These are phyloP conservation scores for Aspergillus novoparasiticus DNA, from an alignment of 2,329 filamentous ascomycete genomes.

Conservation along the genomic window DNA sequence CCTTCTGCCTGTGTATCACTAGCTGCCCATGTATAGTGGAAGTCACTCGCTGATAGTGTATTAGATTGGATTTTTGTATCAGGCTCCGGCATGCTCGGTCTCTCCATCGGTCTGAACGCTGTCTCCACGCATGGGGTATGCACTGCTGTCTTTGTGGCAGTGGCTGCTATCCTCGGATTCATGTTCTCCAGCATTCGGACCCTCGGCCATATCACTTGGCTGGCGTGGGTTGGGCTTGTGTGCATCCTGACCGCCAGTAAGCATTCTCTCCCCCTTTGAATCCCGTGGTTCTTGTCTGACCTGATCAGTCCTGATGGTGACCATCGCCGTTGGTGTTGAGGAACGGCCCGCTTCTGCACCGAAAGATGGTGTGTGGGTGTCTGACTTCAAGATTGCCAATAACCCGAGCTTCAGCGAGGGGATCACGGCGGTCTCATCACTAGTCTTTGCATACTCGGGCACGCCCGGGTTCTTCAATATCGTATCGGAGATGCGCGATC, in stretches of 20 bases:
- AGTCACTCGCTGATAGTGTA: background rate
- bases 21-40: background rate
- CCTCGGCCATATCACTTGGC: conserved; percentile 36
- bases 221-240: conserved; percentile 38
- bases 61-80: conserved; percentile 40
- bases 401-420: conserved; percentile 29
- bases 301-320: conserved; percentile 27
- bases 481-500: conserved; percentile 43
- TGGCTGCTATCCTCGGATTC: conserved; percentile 28
- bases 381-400: conserved; percentile 31
- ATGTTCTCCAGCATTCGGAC: conserved; percentile 37
- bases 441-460: conserved; percentile 34
- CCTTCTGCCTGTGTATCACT: conserved; percentile 21
- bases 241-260: conserved; percentile 24
- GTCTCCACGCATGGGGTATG: conserved; percentile 41
- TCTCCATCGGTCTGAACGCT: conserved; percentile 47
- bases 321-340: conserved; percentile 34
- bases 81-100: conserved; percentile 47
- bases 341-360: conserved; percentile 39
- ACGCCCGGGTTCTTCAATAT: conserved; percentile 38
- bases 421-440: conserved; percentile 32
- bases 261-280: background rate
- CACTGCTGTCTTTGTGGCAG: conserved; percentile 29
- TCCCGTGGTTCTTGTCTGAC: background rate
- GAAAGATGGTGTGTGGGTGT: conserved; percentile 28